Percentiles rank a stretch among this genome's conserved stretches.
These are phyloP conservation scores for Fusarium scirpi DNA, from an alignment of 2,329 filamentous ascomycete species.

Conservation along the genomic window DNA sequence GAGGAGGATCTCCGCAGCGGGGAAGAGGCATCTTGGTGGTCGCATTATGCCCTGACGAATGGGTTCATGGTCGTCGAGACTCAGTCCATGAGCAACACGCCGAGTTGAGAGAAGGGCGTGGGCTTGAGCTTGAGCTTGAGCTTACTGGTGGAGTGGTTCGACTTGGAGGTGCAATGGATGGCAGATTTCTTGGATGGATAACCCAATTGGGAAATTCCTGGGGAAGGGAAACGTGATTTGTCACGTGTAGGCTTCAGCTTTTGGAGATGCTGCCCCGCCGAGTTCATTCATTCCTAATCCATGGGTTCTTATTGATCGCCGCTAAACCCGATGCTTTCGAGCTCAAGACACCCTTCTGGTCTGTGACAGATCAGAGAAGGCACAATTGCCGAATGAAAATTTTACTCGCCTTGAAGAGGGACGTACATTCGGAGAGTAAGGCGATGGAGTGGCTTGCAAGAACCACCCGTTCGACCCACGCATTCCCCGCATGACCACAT, in stretches of 20 bases:
- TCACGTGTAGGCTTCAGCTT: slow-evolving; percentile 35
- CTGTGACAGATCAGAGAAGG: neutral
- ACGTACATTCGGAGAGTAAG: neutral
- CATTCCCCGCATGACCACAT: slow-evolving; percentile 35
- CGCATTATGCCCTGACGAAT: slow-evolving; percentile 50
- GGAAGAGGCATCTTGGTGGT: slow-evolving; percentile 50
- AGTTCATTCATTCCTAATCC: slow-evolving; percentile 13
- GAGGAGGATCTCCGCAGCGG: slow-evolving; percentile 47
- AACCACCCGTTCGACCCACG: slow-evolving; percentile 25
- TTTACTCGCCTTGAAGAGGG: neutral
- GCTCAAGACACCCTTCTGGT: neutral
- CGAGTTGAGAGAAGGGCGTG: neutral
- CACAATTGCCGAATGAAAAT: neutral
- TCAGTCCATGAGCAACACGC: slow-evolving; percentile 46
- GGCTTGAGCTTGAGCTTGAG: slow-evolving; percentile 19
- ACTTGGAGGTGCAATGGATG: slow-evolving; percentile 29
- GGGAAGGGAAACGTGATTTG: slow-evolving; percentile 34
- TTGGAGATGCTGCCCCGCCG: slow-evolving; percentile 11
- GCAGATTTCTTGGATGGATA: slow-evolving; percentile 38
- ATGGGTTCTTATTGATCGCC: slow-evolving; percentile 12
- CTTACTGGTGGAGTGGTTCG: slow-evolving; percentile 40
- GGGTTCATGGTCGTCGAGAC: slow-evolving; percentile 48
- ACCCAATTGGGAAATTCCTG: slow-evolving; percentile 41
- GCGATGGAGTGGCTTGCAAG: slow-evolving; percentile 1
- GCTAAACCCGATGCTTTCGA: slow-evolving; percentile 17